Base-by-base conservation (phyloP, 163 green algal genomes). In the Volvox carteri region DNA sequence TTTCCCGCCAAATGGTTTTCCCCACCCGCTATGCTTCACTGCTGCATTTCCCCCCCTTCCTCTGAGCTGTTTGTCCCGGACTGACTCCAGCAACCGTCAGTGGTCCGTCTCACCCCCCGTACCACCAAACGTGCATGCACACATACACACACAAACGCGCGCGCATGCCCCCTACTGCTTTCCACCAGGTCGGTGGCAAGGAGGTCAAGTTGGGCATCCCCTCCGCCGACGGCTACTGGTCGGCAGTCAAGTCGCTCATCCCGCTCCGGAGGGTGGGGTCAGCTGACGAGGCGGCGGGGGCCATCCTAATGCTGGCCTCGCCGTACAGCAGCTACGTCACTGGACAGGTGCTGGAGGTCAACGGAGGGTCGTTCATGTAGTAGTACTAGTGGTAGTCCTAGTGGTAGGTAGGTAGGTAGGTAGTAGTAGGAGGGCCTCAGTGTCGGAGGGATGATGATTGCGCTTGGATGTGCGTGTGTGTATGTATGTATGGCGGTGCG, bases 311-410 rank as follows among this genome's bases (percentile, higher is more conserved):
- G 85, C 89, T 98, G 33, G 94, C 93, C 18, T 93, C 79, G 19
- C 95, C 94, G 18, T 96, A 94, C 58, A 73, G 7, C 23, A 85
- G 56, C 41, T 99, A 98, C 87, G 93, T 99, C 74, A 97, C 95
- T 0, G 97, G 96, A 0, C 93, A 95, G 84, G 91, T 94, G 41
- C 87, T 98, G 11, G 96, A 98, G 91, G 95, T 98, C 6, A 98
- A 95, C 25, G 96, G 96, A 11, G 96, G 96, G 21, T 92, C 92
- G 9, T 95, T 92, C 85, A 94, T 96, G 90, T 97, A 81, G 37
- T n/a, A n/a, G n/a, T n/a, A n/a, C n/a, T n/a, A n/a, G n/a, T n/a
- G n/a, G n/a, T n/a, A n/a, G n/a, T n/a, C n/a, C n/a, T n/a, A n/a
- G n/a, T n/a, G n/a, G n/a, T n/a, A n/a, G n/a, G n/a, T n/a, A n/a